phyloP scores from a whole-genome alignment of 2,329 filamentous ascomycete species.

The Alternaria infectoria region DNA sequence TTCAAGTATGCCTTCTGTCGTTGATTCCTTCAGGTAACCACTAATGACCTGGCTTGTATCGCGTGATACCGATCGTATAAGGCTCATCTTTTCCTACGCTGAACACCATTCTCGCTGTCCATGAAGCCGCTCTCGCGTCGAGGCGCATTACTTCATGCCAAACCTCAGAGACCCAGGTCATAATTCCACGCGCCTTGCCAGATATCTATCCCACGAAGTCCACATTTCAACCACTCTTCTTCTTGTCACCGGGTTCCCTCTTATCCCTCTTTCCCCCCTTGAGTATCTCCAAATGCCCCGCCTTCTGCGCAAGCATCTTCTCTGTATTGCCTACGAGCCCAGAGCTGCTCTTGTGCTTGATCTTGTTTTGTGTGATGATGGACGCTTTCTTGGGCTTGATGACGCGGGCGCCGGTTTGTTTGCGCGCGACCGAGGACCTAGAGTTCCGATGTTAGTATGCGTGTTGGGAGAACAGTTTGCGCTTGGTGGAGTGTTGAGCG shows the following conservation, averaged over 20 bases:
- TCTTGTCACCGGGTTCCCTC: conserved; percentile 36
- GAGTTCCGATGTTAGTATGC: conserved; percentile 3
- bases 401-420: conserved; percentile 62
- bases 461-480: conserved; percentile 5
- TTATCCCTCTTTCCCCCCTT: conserved; percentile 67
- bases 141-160: background rate
- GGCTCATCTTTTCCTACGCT: background rate
- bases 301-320: conserved; percentile 67
- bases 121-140: background rate
- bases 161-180: background rate
- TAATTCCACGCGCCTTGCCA: background rate
- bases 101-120: background rate
- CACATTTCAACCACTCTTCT: conserved; percentile 17
- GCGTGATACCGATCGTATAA: background rate
- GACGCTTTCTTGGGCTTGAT: conserved; percentile 71
- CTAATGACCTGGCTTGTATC: background rate
- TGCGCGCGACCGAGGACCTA: conserved; percentile 33
- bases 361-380: conserved; percentile 65
- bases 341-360: conserved; percentile 69
- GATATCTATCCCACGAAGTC: background rate
- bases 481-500: background rate
- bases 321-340: conserved; percentile 72
- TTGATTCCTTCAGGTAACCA: background rate
- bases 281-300: conserved; percentile 73
- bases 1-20: background rate